Conservation (phyloP, 2,329 filamentous ascomycete species). For the Trichoderma guizhouense region DNA sequence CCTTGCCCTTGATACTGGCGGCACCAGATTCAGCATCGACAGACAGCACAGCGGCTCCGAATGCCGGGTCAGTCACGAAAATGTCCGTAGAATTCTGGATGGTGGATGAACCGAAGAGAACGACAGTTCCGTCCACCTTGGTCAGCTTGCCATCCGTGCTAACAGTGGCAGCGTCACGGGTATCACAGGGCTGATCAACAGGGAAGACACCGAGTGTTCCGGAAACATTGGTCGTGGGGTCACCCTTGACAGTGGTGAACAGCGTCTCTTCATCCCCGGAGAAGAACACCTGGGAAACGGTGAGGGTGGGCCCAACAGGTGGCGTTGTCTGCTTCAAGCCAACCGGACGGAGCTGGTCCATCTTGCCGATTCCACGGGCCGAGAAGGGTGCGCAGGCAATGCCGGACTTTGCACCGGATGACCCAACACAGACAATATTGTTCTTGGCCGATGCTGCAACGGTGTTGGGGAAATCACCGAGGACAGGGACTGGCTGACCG, state of each 20-base stretch:
- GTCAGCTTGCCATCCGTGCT: slow-evolving; percentile 30
- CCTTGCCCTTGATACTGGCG: slow-evolving; percentile 37
- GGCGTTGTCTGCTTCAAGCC: slow-evolving; percentile 55
- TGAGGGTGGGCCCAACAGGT: slow-evolving; percentile 55
- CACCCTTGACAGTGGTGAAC: slow-evolving; percentile 58
- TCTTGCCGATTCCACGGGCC: slow-evolving; percentile 35
- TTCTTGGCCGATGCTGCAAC: slow-evolving; percentile 46
- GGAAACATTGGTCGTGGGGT: slow-evolving; percentile 50
- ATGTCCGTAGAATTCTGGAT: slow-evolving; percentile 45
- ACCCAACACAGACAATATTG: slow-evolving; percentile 45
- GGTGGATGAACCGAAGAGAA: slow-evolving; percentile 52
- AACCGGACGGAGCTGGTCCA: slow-evolving; percentile 47
- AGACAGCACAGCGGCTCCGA: slow-evolving; percentile 51
- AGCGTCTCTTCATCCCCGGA: slow-evolving; percentile 50
- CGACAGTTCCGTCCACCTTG: slow-evolving; percentile 53
- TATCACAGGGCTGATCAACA: slow-evolving; percentile 28
- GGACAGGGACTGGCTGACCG: slow-evolving; percentile 41
- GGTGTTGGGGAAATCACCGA: slow-evolving; percentile 52
- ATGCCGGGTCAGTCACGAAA: slow-evolving; percentile 57
- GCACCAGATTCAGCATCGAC: slow-evolving; percentile 33
- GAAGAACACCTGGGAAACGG: slow-evolving; percentile 59
- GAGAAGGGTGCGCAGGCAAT: slow-evolving; percentile 44
- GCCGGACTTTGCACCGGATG: slow-evolving; percentile 43
- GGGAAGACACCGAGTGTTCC: slow-evolving; percentile 54
- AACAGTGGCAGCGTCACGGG: slow-evolving; percentile 19